These are phyloP conservation scores for Cercospora brassicicola DNA, from an alignment of 2,329 filamentous ascomycete species.

Conservation along the genomic window DNA sequence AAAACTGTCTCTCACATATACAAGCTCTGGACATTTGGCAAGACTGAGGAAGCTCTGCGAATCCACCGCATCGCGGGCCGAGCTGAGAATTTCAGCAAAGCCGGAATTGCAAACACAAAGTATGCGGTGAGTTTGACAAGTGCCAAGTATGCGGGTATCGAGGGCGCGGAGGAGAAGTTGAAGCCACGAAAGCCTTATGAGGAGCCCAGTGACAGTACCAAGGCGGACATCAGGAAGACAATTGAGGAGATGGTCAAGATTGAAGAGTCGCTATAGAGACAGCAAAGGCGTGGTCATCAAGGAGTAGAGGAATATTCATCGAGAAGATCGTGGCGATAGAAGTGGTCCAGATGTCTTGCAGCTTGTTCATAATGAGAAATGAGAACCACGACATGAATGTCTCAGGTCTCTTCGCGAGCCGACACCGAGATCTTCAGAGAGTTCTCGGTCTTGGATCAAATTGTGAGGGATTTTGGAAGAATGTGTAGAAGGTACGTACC, in stretches of 20 bases:
- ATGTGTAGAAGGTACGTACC: background rate
- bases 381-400: background rate
- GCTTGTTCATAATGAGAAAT: background rate
- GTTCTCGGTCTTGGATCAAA: background rate
- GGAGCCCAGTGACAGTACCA: conserved; percentile 46
- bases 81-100: conserved; percentile 64
- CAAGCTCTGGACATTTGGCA: conserved; percentile 57
- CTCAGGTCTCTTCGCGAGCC: background rate
- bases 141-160: conserved; percentile 60
- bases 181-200: conserved; percentile 64
- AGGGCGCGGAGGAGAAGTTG: conserved; percentile 59
- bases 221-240: conserved; percentile 44
- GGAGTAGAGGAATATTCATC: background rate
- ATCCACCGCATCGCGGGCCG: conserved; percentile 61
- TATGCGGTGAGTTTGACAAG: conserved; percentile 62
- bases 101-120: conserved; percentile 64
- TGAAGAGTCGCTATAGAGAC: conserved; percentile 39
- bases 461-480: background rate
- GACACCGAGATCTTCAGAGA: background rate
- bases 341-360: background rate
- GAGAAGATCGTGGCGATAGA: background rate
- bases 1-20: conserved; percentile 58
- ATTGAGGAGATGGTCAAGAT: conserved; percentile 47
- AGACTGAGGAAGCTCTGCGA: conserved; percentile 56
- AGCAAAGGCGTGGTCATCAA: background rate